Evolutionary conservation across 2,329 filamentous ascomycete species (phyloP), one percentile per base, ranked within the genome.

Genomic region (Xylogone sp.): DNA sequence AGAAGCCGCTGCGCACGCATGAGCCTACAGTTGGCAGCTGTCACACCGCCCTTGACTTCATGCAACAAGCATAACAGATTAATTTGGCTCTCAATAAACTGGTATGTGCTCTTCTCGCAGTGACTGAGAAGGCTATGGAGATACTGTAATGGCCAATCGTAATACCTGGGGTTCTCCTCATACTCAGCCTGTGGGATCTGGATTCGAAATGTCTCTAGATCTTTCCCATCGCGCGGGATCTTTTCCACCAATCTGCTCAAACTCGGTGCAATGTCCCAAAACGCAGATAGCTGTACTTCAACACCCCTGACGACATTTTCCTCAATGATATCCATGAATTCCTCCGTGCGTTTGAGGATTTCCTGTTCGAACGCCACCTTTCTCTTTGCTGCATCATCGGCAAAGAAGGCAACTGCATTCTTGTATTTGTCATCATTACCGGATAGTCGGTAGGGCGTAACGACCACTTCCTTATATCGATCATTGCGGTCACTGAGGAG

Each of bases 211-310:
- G 59, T 57, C 8, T 70, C 67, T 10, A 83, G 69, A 43, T 63
- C 61, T 12, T 51, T 53, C 39, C 60, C 49, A n/a, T 77, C 70
- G 1, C 71, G 66, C 0, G 91, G 92, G 20, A 97, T 85, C 62
- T 88, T 87, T 53, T 96, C 88, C 10, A 96, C 79, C 45, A 97
- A 75, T 16, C 84, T 79, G 21, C 87, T 78, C 0, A 99, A 78
- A 3, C 86, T 84, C 2, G 94, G 94, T 1, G 92, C 93, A 62
- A 97, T 96, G 65, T 99, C 94, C 94, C 94, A 99, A 68, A 97
- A 99, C 0, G 93, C 92, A 9, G 87, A 92, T 2, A 97, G 79
- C 70, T 97, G 94, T 50, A 90, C 82, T 66, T 97, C 91, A 10
- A 97, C 90, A 16, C 93, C 94, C 9, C 89, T 84, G 19, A 85